Conservation (phyloP, 164 flowering plant genomes). For the Saururus chinensis region DNA sequence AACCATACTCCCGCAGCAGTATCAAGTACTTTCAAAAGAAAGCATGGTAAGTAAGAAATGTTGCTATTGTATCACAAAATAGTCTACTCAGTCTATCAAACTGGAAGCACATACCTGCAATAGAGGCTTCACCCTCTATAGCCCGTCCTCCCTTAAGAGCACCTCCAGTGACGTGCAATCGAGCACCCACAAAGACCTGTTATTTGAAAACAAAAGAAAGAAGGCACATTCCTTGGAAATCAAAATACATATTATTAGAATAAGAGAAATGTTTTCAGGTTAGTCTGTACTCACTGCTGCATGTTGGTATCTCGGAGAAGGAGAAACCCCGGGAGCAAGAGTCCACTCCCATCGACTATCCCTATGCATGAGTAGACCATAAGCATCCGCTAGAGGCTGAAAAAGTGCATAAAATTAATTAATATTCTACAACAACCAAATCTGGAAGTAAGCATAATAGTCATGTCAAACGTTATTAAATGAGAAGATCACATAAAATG, state of each 20-base stretch:
- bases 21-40: slow-evolving; percentile 56
- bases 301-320: slow-evolving; percentile 95
- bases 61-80: not conserved
- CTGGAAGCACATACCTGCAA: slow-evolving; percentile 53
- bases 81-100: not conserved
- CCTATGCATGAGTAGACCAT: slow-evolving; percentile 96
- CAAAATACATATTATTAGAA: not conserved
- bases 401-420: slow-evolving; percentile 7
- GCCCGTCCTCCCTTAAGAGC: slow-evolving; percentile 75
- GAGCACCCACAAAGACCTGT: slow-evolving; percentile 93
- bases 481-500: too few species aligned
- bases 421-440: not conserved
- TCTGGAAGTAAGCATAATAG: not conserved
- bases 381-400: slow-evolving; percentile 96
- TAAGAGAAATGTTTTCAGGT: not conserved
- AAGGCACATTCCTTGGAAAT: not conserved
- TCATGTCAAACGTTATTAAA: slow-evolving; percentile 1
- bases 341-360: slow-evolving; percentile 99
- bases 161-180: slow-evolving; percentile 97
- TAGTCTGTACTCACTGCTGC: slow-evolving; percentile 68
- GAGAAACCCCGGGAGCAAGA: slow-evolving; percentile 97
- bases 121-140: slow-evolving; percentile 78
- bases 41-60: not conserved
- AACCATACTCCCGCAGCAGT: slow-evolving; percentile 99
- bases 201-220: not conserved